A percentile compares a stretch with the other conserved stretches of the same genome.
Conservation (phyloP, 2,329 filamentous ascomycete species). For the Lecanicillium sp. region DNA sequence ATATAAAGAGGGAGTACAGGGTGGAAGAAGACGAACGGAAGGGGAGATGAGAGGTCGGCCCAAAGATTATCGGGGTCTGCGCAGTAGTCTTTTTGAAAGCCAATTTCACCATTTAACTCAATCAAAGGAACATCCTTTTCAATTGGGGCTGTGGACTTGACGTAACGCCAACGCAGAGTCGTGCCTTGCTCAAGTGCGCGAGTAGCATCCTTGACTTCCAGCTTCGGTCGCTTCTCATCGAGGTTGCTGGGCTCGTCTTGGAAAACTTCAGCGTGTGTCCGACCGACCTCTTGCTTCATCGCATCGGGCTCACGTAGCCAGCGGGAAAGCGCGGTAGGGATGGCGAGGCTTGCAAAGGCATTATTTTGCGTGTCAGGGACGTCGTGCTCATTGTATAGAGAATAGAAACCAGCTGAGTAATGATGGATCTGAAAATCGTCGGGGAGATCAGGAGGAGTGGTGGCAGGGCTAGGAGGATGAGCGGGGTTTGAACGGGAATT, state of each 20-base stretch:
- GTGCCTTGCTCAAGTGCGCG: constrained; percentile 23
- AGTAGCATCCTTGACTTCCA: constrained; percentile 42
- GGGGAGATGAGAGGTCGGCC: constrained; percentile 54
- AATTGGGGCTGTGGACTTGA: constrained; percentile 44
- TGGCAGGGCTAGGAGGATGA: constrained; percentile 66
- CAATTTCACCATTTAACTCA: constrained; percentile 72
- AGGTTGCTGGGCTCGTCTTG: constrained; percentile 37
- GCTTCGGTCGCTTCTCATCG: constrained; percentile 31
- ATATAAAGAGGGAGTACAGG: constrained; percentile 85
- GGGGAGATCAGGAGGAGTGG: constrained; percentile 58
- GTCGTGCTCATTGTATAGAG: constrained; percentile 58
- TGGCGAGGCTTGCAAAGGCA: constrained; percentile 64
- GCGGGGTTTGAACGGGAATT: constrained; percentile 52
- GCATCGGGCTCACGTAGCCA: constrained; percentile 73
- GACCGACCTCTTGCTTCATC: constrained; percentile 59
- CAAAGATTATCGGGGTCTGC: constrained; percentile 57
- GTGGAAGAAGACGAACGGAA: constrained; percentile 81
- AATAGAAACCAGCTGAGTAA: constrained; percentile 68
- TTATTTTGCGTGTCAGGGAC: constrained; percentile 60
- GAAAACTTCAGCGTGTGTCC: constrained; percentile 61
- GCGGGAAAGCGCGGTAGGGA: constrained; percentile 64
- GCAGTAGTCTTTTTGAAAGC: constrained; percentile 66
- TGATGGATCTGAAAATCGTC: constrained; percentile 57
- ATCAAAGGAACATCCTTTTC: constrained; percentile 50
- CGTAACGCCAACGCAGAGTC: constrained; percentile 59